Evolutionary conservation across 2,329 filamentous ascomycete species (phyloP).

Genomic region (Decorospora gaudefroyi): DNA sequence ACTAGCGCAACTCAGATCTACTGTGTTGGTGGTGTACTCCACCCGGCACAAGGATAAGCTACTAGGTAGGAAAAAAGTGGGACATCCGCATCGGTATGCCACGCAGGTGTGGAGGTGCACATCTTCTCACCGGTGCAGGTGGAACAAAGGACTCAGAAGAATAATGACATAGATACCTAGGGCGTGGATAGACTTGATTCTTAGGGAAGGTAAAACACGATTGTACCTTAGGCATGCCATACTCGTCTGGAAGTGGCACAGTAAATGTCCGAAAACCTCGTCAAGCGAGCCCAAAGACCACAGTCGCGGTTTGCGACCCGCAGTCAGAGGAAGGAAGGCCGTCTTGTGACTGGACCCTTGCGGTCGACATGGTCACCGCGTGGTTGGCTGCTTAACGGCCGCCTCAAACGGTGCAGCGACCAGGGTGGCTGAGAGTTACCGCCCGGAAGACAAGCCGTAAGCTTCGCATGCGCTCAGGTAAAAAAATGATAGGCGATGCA

Average conservation of each 20-base stretch:
- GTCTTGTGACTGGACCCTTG: conserved; percentile 18
- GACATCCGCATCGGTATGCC: conserved; percentile 10
- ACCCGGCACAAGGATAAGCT: conserved; percentile 18
- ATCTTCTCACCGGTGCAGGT: conserved; percentile 10
- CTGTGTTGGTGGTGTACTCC: no score
- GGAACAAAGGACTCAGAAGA: background rate
- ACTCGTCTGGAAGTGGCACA: no score
- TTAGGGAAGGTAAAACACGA: no score
- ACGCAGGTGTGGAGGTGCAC: background rate
- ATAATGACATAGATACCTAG: no score
- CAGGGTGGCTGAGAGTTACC: conserved; percentile 28
- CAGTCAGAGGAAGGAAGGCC: conserved; percentile 9
- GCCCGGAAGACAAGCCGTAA: conserved; percentile 25
- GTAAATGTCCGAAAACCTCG: conserved; percentile 7
- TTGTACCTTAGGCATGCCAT: no score
- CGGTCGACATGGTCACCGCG: conserved; percentile 16
- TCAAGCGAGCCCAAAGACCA: conserved; percentile 18
- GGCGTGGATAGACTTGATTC: background rate
- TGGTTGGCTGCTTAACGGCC: conserved; percentile 27
- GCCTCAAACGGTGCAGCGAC: conserved; percentile 27
- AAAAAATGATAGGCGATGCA: conserved; percentile 9
- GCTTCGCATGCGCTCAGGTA: conserved; percentile 19
- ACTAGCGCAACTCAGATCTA: conserved; percentile 22
- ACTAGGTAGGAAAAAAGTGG: conserved; percentile 22
- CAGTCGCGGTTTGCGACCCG: conserved; percentile 9